phyloP scores from a whole-genome alignment of 176 grass and related monocot species.

The Saccharum officinarum region DNA sequence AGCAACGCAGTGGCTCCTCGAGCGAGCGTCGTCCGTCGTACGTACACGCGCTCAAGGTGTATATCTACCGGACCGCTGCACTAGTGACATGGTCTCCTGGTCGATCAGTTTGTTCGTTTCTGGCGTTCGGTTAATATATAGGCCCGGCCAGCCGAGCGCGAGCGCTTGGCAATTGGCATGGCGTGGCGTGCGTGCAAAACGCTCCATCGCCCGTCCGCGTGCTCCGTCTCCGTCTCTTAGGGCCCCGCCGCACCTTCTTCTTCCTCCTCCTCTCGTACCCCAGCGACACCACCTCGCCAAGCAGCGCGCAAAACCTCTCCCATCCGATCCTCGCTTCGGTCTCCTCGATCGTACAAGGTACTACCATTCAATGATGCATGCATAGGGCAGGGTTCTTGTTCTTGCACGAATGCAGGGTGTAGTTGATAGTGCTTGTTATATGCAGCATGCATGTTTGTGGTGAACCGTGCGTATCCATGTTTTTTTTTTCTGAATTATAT shows the following conservation, averaged over 20 bases:
- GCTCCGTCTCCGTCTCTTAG: background rate
- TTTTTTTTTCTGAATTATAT: background rate
- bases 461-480: background rate
- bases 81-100: background rate
- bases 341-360: background rate
- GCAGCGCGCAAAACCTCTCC: background rate
- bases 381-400: background rate
- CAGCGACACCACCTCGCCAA: background rate
- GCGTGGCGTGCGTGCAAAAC: conserved; percentile 18
- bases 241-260: background rate
- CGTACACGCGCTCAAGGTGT: background rate
- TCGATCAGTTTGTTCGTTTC: background rate
- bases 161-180: background rate
- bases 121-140: background rate
- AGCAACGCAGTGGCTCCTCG: background rate
- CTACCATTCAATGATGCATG: background rate
- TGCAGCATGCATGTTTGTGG: background rate
- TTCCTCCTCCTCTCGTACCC: background rate
- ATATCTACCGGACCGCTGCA: too few relatives aligned
- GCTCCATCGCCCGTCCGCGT: conserved; percentile 14
- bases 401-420: background rate
- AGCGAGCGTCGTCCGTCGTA: background rate
- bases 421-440: background rate
- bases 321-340: background rate
- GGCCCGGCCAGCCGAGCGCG: background rate